A percentile compares a stretch with the other conserved stretches of the same genome.
Conservation (phyloP, 148 eudicot genomes). For the Vaccinium vitisidaea region DNA sequence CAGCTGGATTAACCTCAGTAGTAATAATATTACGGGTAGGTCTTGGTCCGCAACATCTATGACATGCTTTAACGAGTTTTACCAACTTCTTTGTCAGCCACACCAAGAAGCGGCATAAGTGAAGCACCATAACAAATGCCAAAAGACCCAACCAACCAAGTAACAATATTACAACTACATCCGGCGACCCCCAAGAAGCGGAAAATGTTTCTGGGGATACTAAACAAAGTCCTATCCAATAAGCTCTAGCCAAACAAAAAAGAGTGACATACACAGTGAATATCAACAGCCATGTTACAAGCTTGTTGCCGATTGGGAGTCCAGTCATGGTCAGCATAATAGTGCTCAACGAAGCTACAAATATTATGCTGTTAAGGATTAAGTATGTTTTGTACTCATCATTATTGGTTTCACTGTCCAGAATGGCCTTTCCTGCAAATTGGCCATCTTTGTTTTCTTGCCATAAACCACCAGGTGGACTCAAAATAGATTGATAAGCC, state of each 20-base stretch:
- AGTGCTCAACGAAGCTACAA: not conserved
- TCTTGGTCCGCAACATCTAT: not conserved
- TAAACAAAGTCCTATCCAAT: not conserved
- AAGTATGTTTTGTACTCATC: rapidly evolving
- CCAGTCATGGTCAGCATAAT: constrained; percentile 2
- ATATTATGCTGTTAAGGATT: not conserved
- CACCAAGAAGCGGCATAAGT: not conserved
- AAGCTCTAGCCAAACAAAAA: not conserved
- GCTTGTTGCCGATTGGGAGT: not conserved
- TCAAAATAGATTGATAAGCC: not conserved
- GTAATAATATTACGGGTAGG: too few species aligned
- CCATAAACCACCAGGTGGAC: constrained; percentile 6
- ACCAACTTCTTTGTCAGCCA: not conserved
- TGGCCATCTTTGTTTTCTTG: too few species aligned
- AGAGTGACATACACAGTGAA: not conserved
- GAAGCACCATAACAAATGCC: not conserved
- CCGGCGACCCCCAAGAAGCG: too few species aligned
- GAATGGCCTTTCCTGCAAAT: too few species aligned
- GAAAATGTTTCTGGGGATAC: too few species aligned
- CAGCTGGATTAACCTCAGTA: too few species aligned
- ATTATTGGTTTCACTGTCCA: too few species aligned
- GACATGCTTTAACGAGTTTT: not conserved
- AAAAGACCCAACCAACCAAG: not conserved
- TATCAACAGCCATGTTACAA: not conserved
- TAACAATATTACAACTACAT: too few species aligned